Base-by-base conservation (phyloP, 139 green algal species). In the Nannochloris sp. region DNA sequence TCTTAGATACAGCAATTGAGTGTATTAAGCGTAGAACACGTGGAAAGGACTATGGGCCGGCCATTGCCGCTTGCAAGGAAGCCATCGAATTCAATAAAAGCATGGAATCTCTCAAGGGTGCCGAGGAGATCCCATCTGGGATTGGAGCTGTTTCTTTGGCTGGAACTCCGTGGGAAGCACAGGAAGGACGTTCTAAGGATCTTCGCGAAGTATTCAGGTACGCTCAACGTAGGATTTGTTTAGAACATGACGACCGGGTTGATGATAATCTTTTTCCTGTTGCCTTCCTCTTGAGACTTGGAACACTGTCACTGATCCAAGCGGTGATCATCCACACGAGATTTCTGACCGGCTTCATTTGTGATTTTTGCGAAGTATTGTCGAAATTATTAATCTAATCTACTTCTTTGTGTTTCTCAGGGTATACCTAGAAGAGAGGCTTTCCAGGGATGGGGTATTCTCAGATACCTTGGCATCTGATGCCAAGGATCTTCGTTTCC, bases 1-100 rank as follows among this genome's bases (percentile, higher is more conserved):
- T 71, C 18, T 50, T 97, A 24, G 59, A 74, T 0, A 54, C 48
- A n/a, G 91, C 87, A 6, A 63, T 95, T 5, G 79, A 88, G 48
- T 61, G 73, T 31, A 43, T 86, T 60, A 92, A 90, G 79, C 66
- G 67, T 18, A 73, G 79, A 27, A 64, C 62, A 1, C 66, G 73
- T 36, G 48, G 63, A 14, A 57, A 64, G 5, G 76, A 83, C 62
- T 66, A 62, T 37, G 43, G 37, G 4, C 62, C 66, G 24, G 70
- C 49, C 12, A 46, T 86, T n/a, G 23, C 48, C 19, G 69, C 73
- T 31, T 25, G 87, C 23, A 50, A 75, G 3, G 54, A 67, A 3
- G 53, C 75, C 18, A 36, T 85, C 27, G 67, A 57, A n/a, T 88
- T 82, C 70, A 89, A 80, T 68, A 46, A 43, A 10, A 50, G 34